Evolutionary conservation across 768 basidiomycete genomes (phyloP).

Genomic region (Russula vinacea): DNA sequence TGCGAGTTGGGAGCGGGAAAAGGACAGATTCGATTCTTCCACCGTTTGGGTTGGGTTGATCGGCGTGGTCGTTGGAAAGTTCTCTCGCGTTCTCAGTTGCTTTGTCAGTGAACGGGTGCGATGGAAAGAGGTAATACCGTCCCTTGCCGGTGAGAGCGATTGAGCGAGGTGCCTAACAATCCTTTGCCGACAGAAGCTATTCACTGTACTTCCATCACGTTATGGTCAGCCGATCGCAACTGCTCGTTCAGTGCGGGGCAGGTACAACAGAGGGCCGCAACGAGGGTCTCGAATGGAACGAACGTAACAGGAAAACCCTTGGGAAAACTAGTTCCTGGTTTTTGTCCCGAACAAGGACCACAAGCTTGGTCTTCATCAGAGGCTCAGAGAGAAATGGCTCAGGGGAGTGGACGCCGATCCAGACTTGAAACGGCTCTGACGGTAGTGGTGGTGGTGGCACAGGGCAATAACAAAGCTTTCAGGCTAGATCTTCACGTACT

Average conservation of each 20-base stretch:
- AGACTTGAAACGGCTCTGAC: not conserved
- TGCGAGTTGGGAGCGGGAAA: not conserved
- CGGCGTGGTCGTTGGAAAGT: not conserved
- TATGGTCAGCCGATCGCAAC: not conserved
- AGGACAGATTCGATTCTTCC: not conserved
- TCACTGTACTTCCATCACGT: not conserved
- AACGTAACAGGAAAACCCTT: not conserved
- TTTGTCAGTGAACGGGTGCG: not conserved
- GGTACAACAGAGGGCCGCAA: not conserved
- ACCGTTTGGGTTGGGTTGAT: not conserved
- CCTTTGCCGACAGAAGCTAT: not conserved
- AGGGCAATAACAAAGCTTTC: not conserved
- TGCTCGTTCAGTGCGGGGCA: not conserved
- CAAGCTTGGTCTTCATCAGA: not conserved
- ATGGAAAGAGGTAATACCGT: not conserved
- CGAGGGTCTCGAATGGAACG: not conserved
- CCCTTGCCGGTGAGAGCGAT: not conserved
- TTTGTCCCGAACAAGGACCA: slow-evolving; percentile 1
- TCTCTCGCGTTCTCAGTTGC: slow-evolving; percentile 3
- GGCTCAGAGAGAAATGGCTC: not conserved
- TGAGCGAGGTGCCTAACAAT: not conserved
- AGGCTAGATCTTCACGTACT: not conserved
- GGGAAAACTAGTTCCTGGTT: not conserved
- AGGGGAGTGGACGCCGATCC: not conserved
- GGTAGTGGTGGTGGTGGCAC: not conserved